Conservation (phyloP, 148 eudicot genomes). For the Rhododendron mucronatum region DNA sequence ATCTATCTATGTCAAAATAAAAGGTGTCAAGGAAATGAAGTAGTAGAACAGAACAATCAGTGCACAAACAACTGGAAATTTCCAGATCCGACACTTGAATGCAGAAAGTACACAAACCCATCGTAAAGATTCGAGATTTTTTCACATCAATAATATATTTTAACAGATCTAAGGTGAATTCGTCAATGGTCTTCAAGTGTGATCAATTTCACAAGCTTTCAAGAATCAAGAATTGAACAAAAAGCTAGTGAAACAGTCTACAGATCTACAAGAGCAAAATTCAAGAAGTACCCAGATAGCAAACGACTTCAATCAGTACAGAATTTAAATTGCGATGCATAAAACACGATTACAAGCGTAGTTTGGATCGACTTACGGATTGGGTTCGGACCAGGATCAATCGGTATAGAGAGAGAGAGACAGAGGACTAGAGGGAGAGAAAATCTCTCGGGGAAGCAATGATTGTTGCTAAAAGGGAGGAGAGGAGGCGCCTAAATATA, state of each 20-base stretch:
- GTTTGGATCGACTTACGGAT: slow-evolving; percentile 1
- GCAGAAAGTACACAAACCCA: background rate
- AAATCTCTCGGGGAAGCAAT: background rate
- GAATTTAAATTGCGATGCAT: background rate
- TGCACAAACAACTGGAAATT: background rate
- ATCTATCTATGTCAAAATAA: no score
- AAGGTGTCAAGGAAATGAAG: background rate
- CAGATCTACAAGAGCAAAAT: background rate
- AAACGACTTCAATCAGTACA: slow-evolving; percentile 1
- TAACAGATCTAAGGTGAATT: slow-evolving; percentile 5
- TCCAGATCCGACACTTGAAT: slow-evolving; percentile 1
- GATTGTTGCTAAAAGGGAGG: slow-evolving; percentile 1
- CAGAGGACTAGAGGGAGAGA: slow-evolving; percentile 1
- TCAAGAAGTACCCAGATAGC: background rate
- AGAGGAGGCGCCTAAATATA: background rate
- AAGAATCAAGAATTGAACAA: no score
- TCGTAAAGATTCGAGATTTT: background rate
- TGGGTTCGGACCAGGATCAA: background rate
- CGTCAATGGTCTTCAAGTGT: background rate
- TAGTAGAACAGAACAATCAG: background rate
- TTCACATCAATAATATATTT: no score
- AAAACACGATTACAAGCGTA: background rate
- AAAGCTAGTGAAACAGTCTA: background rate
- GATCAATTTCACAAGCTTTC: background rate
- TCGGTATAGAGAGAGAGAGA: background rate